Conservation (phyloP, 495 filamentous ascomycete genomes). For the Parmelia sp. region DNA sequence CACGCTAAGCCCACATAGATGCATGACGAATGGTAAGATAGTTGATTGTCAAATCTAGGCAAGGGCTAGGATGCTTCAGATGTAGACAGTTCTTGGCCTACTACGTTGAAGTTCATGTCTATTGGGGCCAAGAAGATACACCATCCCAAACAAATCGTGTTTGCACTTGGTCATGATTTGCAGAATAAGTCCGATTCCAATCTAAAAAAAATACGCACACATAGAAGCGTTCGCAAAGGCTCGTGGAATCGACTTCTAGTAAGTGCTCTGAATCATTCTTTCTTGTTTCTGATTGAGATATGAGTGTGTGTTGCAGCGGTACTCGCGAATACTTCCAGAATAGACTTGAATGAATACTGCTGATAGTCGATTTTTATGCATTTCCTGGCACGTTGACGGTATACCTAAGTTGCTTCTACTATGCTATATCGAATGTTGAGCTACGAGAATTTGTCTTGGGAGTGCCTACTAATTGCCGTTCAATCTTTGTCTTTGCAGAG, state of each 20-base stretch:
- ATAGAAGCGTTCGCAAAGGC: slow-evolving; percentile 81
- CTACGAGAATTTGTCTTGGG: too few species aligned
- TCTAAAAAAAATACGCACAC: slow-evolving; percentile 71
- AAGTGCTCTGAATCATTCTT: neutral
- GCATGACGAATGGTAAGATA: slow-evolving; percentile 71
- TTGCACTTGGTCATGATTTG: slow-evolving; percentile 91
- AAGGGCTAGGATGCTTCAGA: neutral
- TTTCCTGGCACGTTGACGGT: slow-evolving; percentile 77
- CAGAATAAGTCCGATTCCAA: slow-evolving; percentile 81
- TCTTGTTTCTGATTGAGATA: neutral
- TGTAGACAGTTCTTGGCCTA: slow-evolving; percentile 72
- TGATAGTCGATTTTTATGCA: slow-evolving; percentile 33
- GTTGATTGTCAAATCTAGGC: neutral
- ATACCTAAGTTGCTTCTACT: too few species aligned
- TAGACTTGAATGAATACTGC: neutral
- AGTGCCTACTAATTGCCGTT: too few species aligned
- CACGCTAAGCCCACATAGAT: slow-evolving; percentile 62
- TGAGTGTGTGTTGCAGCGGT: neutral
- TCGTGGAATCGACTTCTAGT: slow-evolving; percentile 75
- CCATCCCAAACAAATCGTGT: slow-evolving; percentile 66
- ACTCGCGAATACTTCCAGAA: neutral
- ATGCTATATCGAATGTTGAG: too few species aligned
- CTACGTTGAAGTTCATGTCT: slow-evolving; percentile 77
- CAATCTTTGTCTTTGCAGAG: too few species aligned
- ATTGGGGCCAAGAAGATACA: slow-evolving; percentile 73